Percentiles rank a stretch among this genome's conserved stretches.
phyloP scores from a whole-genome alignment of 257 asterid species.

The Dorcoceras hygrometricum region DNA sequence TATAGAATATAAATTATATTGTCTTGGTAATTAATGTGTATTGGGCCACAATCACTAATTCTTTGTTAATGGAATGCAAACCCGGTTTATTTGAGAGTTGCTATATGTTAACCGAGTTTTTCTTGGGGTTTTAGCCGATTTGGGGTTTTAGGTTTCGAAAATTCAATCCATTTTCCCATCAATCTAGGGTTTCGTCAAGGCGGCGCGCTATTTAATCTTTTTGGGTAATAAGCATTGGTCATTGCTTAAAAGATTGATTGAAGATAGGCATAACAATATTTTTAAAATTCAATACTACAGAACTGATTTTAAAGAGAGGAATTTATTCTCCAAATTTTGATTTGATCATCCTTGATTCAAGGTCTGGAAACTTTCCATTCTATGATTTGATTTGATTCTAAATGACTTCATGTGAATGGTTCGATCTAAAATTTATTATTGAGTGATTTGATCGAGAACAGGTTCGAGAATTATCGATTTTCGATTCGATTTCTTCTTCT shows the following conservation, averaged over 20 bases:
- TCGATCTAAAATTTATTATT: background rate
- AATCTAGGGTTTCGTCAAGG: conserved; percentile 33
- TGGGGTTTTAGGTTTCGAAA: conserved; percentile 30
- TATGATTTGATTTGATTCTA: background rate
- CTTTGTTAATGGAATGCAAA: background rate
- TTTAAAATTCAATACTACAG: background rate
- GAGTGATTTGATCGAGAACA: background rate
- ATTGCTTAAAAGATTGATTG: background rate
- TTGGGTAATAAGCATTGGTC: conserved; percentile 9
- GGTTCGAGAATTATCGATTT: background rate
- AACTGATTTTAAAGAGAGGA: background rate
- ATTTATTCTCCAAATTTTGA: conserved; percentile 16
- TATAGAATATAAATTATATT: no score
- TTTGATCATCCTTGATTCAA: conserved; percentile 17
- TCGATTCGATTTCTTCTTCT: conserved; percentile 1
- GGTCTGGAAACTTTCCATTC: conserved; percentile 23
- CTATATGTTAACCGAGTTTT: conserved; percentile 15
- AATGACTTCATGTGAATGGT: conserved; percentile 11
- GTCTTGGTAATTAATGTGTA: no score
- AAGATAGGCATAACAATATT: background rate
- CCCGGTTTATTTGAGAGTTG: background rate
- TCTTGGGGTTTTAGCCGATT: conserved; percentile 34
- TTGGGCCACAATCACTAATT: no score
- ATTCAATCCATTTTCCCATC: conserved; percentile 12
- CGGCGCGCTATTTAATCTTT: conserved; percentile 27